These are phyloP conservation scores for Acidiella bohemica DNA, from an alignment of 495 filamentous ascomycete genomes.

Conservation along the genomic window DNA sequence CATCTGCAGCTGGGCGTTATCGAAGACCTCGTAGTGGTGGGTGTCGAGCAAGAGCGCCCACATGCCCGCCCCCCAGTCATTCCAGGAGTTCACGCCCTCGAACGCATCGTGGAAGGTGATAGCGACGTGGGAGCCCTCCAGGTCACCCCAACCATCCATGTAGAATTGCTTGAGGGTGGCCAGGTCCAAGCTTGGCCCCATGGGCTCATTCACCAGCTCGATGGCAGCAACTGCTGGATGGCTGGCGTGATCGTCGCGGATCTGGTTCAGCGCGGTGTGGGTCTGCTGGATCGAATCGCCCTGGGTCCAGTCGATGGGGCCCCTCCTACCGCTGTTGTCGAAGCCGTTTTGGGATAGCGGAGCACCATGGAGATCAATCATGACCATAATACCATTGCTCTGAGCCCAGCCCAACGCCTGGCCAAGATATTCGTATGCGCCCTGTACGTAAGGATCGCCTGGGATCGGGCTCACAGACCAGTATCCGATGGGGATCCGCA, in stretches of 20 bases:
- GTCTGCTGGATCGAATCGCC: conserved; percentile 29
- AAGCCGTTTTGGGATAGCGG: conserved; percentile 32
- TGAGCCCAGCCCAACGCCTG: conserved; percentile 57
- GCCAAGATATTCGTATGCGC: conserved; percentile 53
- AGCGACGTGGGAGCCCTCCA: conserved; percentile 25
- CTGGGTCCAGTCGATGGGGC: conserved; percentile 27
- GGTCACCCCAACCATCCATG: conserved; percentile 31
- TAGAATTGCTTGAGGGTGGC: conserved; percentile 28
- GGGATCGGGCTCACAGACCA: conserved; percentile 48
- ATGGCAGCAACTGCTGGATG: conserved; percentile 29
- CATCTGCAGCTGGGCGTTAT: conserved; percentile 21
- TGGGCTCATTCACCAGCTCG: conserved; percentile 31
- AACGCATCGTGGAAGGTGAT: conserved; percentile 33
- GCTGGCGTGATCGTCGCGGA: conserved; percentile 27
- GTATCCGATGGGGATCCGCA: conserved; percentile 68
- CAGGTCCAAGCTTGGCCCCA: conserved; percentile 27
- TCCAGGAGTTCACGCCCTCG: conserved; percentile 27
- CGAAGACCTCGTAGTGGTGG: conserved; percentile 34
- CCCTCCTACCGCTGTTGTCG: conserved; percentile 29
- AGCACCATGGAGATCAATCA: conserved; percentile 55
- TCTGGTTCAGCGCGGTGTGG: conserved; percentile 27
- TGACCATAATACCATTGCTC: conserved; percentile 47
- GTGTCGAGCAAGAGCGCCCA: conserved; percentile 30
- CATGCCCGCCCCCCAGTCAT: conserved; percentile 29
- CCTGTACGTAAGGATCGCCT: conserved; percentile 60